Base-by-base conservation (phyloP, 306 rosid species). In the Sphenostylis stenocarpa region DNA sequence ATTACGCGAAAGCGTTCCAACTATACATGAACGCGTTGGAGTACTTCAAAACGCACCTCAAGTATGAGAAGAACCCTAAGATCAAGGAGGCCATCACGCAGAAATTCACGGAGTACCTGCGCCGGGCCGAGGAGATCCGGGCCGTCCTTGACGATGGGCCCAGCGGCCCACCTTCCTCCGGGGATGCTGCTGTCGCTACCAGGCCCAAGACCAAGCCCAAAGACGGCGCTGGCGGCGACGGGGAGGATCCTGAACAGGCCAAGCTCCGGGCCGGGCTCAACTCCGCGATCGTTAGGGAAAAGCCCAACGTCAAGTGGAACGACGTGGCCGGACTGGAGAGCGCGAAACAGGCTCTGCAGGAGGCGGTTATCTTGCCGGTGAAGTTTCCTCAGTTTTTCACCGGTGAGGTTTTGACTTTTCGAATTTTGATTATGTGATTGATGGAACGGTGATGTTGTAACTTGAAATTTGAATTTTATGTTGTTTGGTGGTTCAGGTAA, bases 121-220 rank as follows among this genome's bases (percentile, higher is more conserved):
- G 97, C 58, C 98, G 99, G 1, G 99, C 99, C 4, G 99, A 96
- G 97, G 99, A 96, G 91, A 96, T 96, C 81, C 94, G 99, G 1
- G 87, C 97, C 19, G 99, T 89, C n/a, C 85, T 96, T 0, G 98
- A 92, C 0, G 97, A 92, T 1, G 99, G 98, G 6, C 94, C 99
- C 0, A 97, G 97, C 19, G 58, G 28, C 58, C 65, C 65, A 0
- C 20, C 65, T 34, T 0, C 89, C 87, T 0, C 91, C 88, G 99
- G 99, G 1, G 99, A 91, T 15, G 92, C 97, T 0, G 99, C 98
- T 0, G 97, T 96, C 5, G 99, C 96, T 9, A 85, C 98, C 0
- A 62, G 89, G 85, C 94, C 99, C 44, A 92, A 92, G 85, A 86
- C 96, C 1, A 96, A 96, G 85, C 93, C 96, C n/a, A 92, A 92